phyloP scores from a whole-genome alignment of 371 early-diverging fungal genomes.

The Zopfochytrium polystomum region DNA sequence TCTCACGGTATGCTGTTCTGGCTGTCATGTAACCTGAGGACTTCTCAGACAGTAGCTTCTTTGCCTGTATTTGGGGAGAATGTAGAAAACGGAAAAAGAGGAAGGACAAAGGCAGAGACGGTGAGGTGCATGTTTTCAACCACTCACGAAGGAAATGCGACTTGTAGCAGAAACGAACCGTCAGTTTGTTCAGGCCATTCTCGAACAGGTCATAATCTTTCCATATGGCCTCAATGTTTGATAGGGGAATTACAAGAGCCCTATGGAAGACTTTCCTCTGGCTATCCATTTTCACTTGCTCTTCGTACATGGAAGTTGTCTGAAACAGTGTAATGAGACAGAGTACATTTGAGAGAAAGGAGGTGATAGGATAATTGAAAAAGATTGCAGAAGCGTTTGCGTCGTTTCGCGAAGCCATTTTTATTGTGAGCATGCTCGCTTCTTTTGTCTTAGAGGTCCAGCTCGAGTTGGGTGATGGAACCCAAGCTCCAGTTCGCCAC shows the following conservation, averaged over 20 bases:
- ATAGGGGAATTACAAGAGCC: slow-evolving; percentile 80
- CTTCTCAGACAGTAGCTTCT: slow-evolving; percentile 78
- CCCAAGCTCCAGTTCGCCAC: too few species aligned
- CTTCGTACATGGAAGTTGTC: slow-evolving; percentile 72
- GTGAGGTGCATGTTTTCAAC: too few species aligned
- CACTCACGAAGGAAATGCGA: too few species aligned
- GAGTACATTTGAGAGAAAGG: too few species aligned
- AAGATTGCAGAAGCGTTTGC: too few species aligned
- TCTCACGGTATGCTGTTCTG: slow-evolving; percentile 77
- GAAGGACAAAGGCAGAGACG: too few species aligned
- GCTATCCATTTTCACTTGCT: slow-evolving; percentile 82
- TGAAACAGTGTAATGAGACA: neutral
- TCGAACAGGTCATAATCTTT: slow-evolving; percentile 94
- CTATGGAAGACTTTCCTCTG: slow-evolving; percentile 82
- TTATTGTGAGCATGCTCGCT: too few species aligned
- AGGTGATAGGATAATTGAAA: too few species aligned
- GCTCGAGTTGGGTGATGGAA: too few species aligned
- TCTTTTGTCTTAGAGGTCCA: too few species aligned
- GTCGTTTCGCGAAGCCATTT: too few species aligned
- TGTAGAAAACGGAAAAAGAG: neutral
- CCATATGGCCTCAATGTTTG: slow-evolving; percentile 89
- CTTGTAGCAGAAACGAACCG: slow-evolving; percentile 49
- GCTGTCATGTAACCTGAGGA: slow-evolving; percentile 91
- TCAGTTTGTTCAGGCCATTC: slow-evolving; percentile 76
- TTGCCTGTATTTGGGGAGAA: slow-evolving; percentile 55